Percentiles rank a stretch among this genome's conserved stretches.
phyloP scores from a whole-genome alignment of 257 asterid genomes.

The Salvia rosmarinus region DNA sequence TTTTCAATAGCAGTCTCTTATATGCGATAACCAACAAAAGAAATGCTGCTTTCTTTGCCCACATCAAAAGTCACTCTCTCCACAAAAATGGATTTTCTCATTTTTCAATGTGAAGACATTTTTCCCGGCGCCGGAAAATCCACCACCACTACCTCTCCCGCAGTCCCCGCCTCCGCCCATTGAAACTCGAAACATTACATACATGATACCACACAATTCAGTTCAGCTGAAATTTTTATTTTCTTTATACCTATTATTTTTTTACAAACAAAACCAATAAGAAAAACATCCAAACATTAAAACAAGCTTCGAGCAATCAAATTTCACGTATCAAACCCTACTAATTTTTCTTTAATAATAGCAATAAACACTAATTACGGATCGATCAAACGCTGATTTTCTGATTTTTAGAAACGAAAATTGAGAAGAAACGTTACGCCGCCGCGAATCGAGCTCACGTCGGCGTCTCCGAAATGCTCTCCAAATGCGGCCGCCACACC shows the following conservation, averaged over 20 bases:
- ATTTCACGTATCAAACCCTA: slow-evolving; percentile 43
- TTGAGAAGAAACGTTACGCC: neutral
- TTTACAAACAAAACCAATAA: slow-evolving; percentile 41
- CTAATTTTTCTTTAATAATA: slow-evolving; percentile 5
- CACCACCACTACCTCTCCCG: neutral
- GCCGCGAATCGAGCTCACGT: slow-evolving; percentile 37
- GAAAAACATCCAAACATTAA: slow-evolving; percentile 5
- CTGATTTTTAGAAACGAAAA: neutral
- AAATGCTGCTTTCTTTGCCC: neutral
- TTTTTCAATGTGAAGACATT: neutral
- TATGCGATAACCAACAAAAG: neutral
- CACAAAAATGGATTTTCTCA: neutral
- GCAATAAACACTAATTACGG: slow-evolving; percentile 17
- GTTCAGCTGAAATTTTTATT: neutral
- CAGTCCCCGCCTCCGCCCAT: slow-evolving; percentile 20
- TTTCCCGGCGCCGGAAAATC: slow-evolving; percentile 15
- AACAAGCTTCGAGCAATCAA: slow-evolving; percentile 26
- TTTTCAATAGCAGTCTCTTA: slow-evolving; percentile 32
- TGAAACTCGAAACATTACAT: neutral
- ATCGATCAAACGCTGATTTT: neutral
- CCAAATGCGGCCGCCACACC: slow-evolving; percentile 87
- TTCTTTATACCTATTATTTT: slow-evolving; percentile 36
- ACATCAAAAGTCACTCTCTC: slow-evolving; percentile 17
- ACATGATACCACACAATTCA: neutral
- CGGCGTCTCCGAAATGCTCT: slow-evolving; percentile 82